Conservation (phyloP, 805 yeast genomes). For the Candida dajiaensis region DNA sequence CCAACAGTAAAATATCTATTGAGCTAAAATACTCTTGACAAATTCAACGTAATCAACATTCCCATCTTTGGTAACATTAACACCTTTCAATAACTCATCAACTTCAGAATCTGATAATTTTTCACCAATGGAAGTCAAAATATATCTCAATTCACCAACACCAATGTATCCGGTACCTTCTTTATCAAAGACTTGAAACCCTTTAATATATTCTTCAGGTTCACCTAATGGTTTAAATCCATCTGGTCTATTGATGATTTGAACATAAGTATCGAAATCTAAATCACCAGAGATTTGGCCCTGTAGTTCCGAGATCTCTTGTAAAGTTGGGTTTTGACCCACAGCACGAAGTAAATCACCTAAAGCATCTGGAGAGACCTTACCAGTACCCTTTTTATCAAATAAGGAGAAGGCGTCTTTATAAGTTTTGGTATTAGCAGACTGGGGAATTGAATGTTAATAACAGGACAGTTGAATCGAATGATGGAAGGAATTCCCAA, state of each 20-base stretch:
- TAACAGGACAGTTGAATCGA: no score
- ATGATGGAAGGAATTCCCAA: no score
- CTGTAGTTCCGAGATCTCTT: constrained; percentile 67
- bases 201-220: constrained; percentile 84
- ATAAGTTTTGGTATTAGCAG: constrained; percentile 34
- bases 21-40: constrained; percentile 89
- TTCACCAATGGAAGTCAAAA: constrained; percentile 94
- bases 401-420: constrained; percentile 96
- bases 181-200: constrained; percentile 96
- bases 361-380: constrained; percentile 73
- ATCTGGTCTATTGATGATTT: constrained; percentile 77
- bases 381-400: constrained; percentile 93
- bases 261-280: constrained; percentile 71
- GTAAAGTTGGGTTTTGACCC: constrained; percentile 96
- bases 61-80: constrained; percentile 88
- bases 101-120: constrained; percentile 87
- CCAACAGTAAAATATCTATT: constrained; percentile 36
- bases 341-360: constrained; percentile 95
- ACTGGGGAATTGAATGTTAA: constrained; percentile 9
- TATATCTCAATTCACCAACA: constrained; percentile 93
- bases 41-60: constrained; percentile 93
- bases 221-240: constrained; percentile 85
- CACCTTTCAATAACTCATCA: constrained; percentile 93
- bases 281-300: constrained; percentile 32
- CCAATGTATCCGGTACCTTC: constrained; percentile 94